Base-by-base conservation (phyloP, 2,329 filamentous ascomycete species). In the Beauveria sp. region DNA sequence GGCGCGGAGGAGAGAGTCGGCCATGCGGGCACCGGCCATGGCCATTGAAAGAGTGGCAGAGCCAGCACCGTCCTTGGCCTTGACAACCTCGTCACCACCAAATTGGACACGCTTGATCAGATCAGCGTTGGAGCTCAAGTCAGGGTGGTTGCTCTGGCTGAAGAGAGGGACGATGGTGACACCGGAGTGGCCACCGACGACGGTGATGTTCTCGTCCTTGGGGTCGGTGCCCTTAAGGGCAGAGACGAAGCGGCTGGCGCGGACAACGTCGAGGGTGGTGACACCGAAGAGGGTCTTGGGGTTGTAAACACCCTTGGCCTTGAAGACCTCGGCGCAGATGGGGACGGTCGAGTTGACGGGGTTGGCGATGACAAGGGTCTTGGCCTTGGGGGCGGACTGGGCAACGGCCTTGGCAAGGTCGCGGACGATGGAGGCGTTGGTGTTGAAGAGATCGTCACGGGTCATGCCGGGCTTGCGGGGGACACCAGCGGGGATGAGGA, bases 381-480 rank as follows among this genome's bases (percentile, higher is more conserved):
- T 96, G 79, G 94, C 94, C 67, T 97, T 84, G 72, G 94, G 94
- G 74, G 88, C 85, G 69, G 90, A 85, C 72, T 96, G 87, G 72
- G 94, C 94, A 73, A 86, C 87, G 71, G 92, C 92, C 86, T 96
- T 96, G 81, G 93, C 92, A 68, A 99, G 87, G 80, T 97, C 94
- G 74, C 93, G 92, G 76, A 99, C 94, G 77, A 99, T 99, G 76
- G 91, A 96, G 78, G 94, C 94, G 80, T 99, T 99, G 85, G 93
- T 99, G 88, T 97, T 97, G 92, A 99, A 99, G 67, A 99, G 89
- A 77, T 99, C 93, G 80, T 99, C 94, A 84, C 94, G 92, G 81
- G 90, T 96, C 94, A 99, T 99, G 80, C 94, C 94, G 76, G 94
- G 94, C 87, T 97, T 97, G 82, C 94, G 92, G 75, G 94, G 94